Evolutionary conservation across 352 stramenopile species (phyloP).

Genomic region (Phytophthora rubi): DNA sequence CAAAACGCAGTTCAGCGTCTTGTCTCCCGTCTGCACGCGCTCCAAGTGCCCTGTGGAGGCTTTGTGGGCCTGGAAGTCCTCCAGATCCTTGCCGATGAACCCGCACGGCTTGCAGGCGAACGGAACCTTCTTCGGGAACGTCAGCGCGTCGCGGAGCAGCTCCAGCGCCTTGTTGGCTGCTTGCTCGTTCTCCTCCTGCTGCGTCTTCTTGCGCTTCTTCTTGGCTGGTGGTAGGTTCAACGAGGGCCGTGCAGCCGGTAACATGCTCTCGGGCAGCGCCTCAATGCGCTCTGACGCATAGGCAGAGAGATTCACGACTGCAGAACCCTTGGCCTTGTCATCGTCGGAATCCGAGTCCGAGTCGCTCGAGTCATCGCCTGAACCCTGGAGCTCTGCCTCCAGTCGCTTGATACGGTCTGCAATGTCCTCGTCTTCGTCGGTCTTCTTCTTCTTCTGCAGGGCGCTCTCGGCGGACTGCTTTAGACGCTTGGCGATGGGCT

Average conservation of each 20-base stretch:
- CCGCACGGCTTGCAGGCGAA: conserved; percentile 84
- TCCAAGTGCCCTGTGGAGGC: conserved; percentile 55
- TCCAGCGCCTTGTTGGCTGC: conserved; percentile 37
- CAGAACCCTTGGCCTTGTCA: conserved; percentile 19
- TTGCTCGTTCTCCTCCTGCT: conserved; percentile 38
- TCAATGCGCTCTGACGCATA: conserved; percentile 72
- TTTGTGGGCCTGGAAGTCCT: conserved; percentile 66
- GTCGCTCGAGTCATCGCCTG: conserved; percentile 37
- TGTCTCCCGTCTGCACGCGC: conserved; percentile 36
- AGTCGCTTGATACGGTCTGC: conserved; percentile 71
- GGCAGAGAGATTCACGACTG: conserved; percentile 72
- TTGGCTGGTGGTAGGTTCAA: conserved; percentile 26
- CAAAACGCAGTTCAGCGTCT: conserved; percentile 55
- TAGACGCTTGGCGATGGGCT: conserved; percentile 87
- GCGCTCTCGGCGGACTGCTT: conserved; percentile 75
- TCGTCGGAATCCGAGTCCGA: conserved; percentile 33
- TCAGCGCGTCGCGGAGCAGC: conserved; percentile 53
- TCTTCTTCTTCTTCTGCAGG: conserved; percentile 32
- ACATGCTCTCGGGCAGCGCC: conserved; percentile 56
- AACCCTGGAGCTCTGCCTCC: conserved; percentile 68
- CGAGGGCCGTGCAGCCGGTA: conserved; percentile 51
- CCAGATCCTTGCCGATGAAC: conserved; percentile 79
- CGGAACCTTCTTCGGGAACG: conserved; percentile 77
- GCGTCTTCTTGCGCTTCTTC: conserved; percentile 51
- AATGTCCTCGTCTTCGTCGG: conserved; percentile 56